Base-by-base conservation (phyloP, 176 grass and related monocot species). In the Stipa capillata region DNA sequence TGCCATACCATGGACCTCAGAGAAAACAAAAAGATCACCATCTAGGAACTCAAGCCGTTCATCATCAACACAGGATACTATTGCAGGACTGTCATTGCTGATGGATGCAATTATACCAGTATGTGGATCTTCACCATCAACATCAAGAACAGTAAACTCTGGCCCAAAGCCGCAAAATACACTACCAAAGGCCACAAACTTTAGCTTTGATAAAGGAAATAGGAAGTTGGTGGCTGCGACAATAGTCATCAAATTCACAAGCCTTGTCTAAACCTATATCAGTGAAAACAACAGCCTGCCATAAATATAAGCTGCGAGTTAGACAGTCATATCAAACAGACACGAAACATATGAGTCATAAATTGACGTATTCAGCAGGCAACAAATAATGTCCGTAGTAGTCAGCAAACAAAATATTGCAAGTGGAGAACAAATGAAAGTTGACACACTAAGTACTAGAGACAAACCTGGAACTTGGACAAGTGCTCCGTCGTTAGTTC, bases 161-260 rank as follows among this genome's bases (percentile, higher is more conserved):
- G 88, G 88, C 33, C 91, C 91, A 71, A 93, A 93, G 61, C 90
- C 91, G 65, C 91, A 93, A 44, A 93, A 93, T 51, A 93, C 36
- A 8, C 53, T 82, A 21, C 88, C 88, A 93, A 54, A 93, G 91
- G 20, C 91, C 91, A 61, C 88, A 76, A 18, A 93, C 73, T 93
- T 93, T 25, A 66, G 88, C 72, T 78, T 72, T 90, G 35, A 93
- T 85, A 31, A 93, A 93, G 66, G 91, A 82, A 48, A 93, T 90
- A 82, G 91, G 91, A 83, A 85, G 82, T 48, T 74, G 79, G 64
- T 90, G 91, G 57, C 16, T 83, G 29, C 79, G 88, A 49, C 91
- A 93, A 20, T 85, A 93, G 20, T 93, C 78, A 58, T 93, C 79
- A 75, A 90, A 93, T 78, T 79, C 83, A 25, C 85, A 85, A 49